Evolutionary conservation across 2,329 filamentous ascomycete genomes (phyloP).

Genomic region (Zasmidium cellare): DNA sequence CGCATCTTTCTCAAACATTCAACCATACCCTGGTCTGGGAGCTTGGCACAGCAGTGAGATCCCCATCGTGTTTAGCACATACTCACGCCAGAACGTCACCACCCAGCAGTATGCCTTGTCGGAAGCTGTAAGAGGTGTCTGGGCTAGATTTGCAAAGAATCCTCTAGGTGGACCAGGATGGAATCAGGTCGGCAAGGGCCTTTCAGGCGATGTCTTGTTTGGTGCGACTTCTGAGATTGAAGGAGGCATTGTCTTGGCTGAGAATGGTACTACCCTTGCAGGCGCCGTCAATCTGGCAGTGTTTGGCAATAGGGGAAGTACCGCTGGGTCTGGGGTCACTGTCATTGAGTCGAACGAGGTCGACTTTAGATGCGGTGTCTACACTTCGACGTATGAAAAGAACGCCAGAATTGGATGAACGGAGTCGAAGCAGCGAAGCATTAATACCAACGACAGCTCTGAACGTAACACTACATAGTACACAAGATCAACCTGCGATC

Average conservation of each 20-base stretch:
- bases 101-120: slow-evolving; percentile 35
- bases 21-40: slow-evolving; percentile 30
- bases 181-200: slow-evolving; percentile 32
- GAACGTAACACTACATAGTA: no score
- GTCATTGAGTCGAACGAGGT: slow-evolving; percentile 30
- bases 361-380: slow-evolving; percentile 31
- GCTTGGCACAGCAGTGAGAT: slow-evolving; percentile 38
- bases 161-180: slow-evolving; percentile 39
- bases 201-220: slow-evolving; percentile 20
- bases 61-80: slow-evolving; percentile 37
- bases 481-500: not conserved
- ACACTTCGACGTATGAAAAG: slow-evolving; percentile 20
- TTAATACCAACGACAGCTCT: no score
- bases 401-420: slow-evolving; percentile 3
- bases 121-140: slow-evolving; percentile 33
- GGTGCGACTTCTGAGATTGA: slow-evolving; percentile 20
- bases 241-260: slow-evolving; percentile 24
- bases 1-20: slow-evolving; percentile 36
- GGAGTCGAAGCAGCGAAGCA: no score
- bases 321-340: slow-evolving; percentile 29
- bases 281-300: slow-evolving; percentile 29
- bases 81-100: slow-evolving; percentile 27
- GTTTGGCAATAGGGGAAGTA: slow-evolving; percentile 27
- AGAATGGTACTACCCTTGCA: slow-evolving; percentile 14
- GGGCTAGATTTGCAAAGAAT: slow-evolving; percentile 40